Evolutionary conservation across 108 stramenopile genomes (phyloP), one percentile per base, ranked within the genome.

Genomic region (Fragilaria radians): DNA sequence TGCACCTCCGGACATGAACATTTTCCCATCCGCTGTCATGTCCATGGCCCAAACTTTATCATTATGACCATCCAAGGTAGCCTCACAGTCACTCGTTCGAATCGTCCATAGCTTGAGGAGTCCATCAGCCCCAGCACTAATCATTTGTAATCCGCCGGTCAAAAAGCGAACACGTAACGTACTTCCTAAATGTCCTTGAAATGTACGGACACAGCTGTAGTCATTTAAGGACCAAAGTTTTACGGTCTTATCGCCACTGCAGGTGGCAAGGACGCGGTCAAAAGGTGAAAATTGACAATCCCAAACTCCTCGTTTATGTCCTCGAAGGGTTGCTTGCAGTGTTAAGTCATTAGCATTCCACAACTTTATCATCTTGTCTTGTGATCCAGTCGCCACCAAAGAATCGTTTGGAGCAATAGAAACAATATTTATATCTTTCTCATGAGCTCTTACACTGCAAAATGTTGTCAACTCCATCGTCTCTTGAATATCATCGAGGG

Each of bases 231-330:
- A 93, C 98, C 98, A 99, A 23, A 99, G 57, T 65, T 93, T 91
- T 32, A 99, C 68, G 0, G 97, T 97, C 30, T 80, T 74, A 68
- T 99, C 98, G 9, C 94, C 96, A 62, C 89, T 90, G 18, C 85
- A 78, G 24, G 97, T 89, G 0, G 96, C 95, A n/a, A 99, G 29
- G 28, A 94, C 92, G 26, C 92, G 61, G 67, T 99, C 98, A 31
- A 85, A 74, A 27, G 93, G 93, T 46, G 95, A 95, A 55, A 97
- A 99, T 45, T 83, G 84, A 57, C 89, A 88, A 66, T 92, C 91
- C 96, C 96, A 97, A 18, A 99, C 91, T 52, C 96, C 98, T 33
- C 96, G 68, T 57, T 89, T 86, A 57, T 99, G 98, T 14, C 98
- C 98, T 51, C 78, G 93, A 45, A 99, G 63, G 5, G 91, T 90